phyloP scores from a whole-genome alignment of 768 basidiomycete genomes.

The Gymnopilus junonius region DNA sequence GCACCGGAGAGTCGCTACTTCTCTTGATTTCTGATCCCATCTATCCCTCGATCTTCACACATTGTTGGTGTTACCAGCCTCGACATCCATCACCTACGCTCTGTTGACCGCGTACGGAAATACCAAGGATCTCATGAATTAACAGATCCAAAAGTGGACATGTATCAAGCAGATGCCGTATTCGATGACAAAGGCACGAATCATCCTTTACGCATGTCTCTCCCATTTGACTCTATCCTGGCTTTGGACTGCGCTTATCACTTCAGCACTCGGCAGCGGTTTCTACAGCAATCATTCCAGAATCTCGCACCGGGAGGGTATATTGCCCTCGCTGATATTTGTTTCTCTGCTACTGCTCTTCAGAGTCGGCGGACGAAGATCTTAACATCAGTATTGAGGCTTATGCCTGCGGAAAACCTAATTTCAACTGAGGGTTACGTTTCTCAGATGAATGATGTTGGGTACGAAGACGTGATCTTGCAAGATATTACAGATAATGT shows the following conservation, averaged over 20 bases:
- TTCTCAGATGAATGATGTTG: constrained; percentile 46
- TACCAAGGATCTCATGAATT: constrained; percentile 23
- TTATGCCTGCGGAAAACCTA: constrained; percentile 56
- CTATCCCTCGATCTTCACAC: constrained; percentile 48
- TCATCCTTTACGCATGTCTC: constrained; percentile 51
- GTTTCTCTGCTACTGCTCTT: constrained; percentile 42
- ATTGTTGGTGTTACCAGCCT: constrained; percentile 66
- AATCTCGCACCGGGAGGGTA: constrained; percentile 54
- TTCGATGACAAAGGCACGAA: constrained; percentile 26
- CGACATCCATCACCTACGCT: constrained; percentile 48
- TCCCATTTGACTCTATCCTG: constrained; percentile 53
- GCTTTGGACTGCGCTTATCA: constrained; percentile 77
- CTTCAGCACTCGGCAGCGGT: constrained; percentile 54
- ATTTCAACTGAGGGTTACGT: constrained; percentile 50
- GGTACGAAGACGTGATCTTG: constrained; percentile 55
- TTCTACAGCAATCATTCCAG: constrained; percentile 53
- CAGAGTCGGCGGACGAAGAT: constrained; percentile 27
- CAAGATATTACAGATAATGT: constrained; percentile 63
- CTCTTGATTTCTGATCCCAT: constrained; percentile 51
- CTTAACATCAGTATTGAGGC: constrained; percentile 35
- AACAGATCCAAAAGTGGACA: constrained; percentile 34
- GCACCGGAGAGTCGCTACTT: constrained; percentile 68
- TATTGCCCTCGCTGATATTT: constrained; percentile 66
- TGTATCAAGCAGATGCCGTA: constrained; percentile 58
- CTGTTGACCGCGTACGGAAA: constrained; percentile 42